phyloP scores from a whole-genome alignment of 75 land plant genomes.

The Picea sitchensis region DNA sequence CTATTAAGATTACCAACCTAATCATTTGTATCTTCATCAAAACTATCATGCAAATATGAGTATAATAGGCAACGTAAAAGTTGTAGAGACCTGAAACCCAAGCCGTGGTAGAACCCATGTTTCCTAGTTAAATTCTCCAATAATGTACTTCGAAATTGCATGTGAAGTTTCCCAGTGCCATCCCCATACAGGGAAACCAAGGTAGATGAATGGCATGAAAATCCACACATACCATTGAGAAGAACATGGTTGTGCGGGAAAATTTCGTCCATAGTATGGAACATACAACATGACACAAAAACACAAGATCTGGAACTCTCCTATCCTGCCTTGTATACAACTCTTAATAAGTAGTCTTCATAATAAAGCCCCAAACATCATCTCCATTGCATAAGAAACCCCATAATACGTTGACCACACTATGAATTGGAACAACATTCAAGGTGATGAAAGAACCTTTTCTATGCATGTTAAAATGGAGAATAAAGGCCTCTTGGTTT shows the following conservation, averaged over 20 bases:
- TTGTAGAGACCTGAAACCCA: constrained; percentile 27
- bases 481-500: constrained; percentile 11
- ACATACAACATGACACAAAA: constrained; percentile 33
- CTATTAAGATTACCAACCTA: not conserved
- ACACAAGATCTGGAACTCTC: constrained; percentile 28
- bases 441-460: constrained; percentile 7
- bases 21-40: no score
- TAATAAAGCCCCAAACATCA: not conserved
- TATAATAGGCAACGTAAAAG: no score
- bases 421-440: not conserved
- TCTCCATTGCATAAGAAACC: not conserved
- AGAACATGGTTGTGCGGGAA: constrained; percentile 23
- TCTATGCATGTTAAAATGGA: constrained; percentile 12
- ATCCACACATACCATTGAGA: constrained; percentile 24
- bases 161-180: constrained; percentile 20
- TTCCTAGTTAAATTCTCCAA: constrained; percentile 10
- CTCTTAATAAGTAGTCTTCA: not conserved
- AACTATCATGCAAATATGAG: no score
- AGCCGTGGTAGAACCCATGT: constrained; percentile 39
- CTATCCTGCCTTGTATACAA: constrained; percentile 15
- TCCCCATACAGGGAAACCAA: not conserved
- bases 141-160: constrained; percentile 15
- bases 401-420: not conserved
- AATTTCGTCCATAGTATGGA: constrained; percentile 21
- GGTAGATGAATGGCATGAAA: constrained; percentile 15